Conservation (phyloP, 495 filamentous ascomycete genomes). For the Podospora bellae-mahoneyi region DNA sequence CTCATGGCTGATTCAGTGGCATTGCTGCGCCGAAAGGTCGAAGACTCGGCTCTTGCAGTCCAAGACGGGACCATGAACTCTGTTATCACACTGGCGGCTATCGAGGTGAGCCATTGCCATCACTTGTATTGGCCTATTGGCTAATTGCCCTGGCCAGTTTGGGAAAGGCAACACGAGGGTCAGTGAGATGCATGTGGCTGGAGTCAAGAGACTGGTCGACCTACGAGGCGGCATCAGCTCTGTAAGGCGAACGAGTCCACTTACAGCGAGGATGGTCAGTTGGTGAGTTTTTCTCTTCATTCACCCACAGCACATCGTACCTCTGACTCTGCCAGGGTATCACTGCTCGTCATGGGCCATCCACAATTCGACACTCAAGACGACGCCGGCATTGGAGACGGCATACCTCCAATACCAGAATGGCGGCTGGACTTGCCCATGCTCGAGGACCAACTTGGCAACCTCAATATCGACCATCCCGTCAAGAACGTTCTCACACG, state of each 20-base stretch:
- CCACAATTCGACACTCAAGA: slow-evolving; percentile 51
- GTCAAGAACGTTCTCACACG: slow-evolving; percentile 41
- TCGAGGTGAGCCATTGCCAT: slow-evolving; percentile 39
- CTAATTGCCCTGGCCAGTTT: slow-evolving; percentile 30
- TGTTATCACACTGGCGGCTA: slow-evolving; percentile 52
- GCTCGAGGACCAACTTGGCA: slow-evolving; percentile 13
- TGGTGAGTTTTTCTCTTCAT: slow-evolving; percentile 37
- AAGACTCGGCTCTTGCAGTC: slow-evolving; percentile 42
- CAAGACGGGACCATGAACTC: slow-evolving; percentile 54
- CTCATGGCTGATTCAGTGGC: slow-evolving; percentile 52
- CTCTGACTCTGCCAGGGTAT: slow-evolving; percentile 38
- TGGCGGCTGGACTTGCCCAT: slow-evolving; percentile 37
- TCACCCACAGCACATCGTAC: not conserved
- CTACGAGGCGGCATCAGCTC: slow-evolving; percentile 48
- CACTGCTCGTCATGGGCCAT: slow-evolving; percentile 46
- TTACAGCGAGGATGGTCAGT: slow-evolving; percentile 51
- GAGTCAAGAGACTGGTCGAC: slow-evolving; percentile 44
- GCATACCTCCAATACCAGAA: slow-evolving; percentile 43
- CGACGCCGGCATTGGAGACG: slow-evolving; percentile 45
- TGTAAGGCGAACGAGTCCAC: slow-evolving; percentile 46
- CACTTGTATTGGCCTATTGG: not conserved
- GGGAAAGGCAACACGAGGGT: slow-evolving; percentile 48
- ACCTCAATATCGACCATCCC: slow-evolving; percentile 30
- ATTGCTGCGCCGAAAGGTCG: slow-evolving; percentile 45
- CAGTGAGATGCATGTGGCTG: slow-evolving; percentile 50